Evolutionary conservation across 73 alveolate genomes (phyloP), one percentile per base, ranked within the genome.

Genomic region (Symbiodinium natans): DNA sequence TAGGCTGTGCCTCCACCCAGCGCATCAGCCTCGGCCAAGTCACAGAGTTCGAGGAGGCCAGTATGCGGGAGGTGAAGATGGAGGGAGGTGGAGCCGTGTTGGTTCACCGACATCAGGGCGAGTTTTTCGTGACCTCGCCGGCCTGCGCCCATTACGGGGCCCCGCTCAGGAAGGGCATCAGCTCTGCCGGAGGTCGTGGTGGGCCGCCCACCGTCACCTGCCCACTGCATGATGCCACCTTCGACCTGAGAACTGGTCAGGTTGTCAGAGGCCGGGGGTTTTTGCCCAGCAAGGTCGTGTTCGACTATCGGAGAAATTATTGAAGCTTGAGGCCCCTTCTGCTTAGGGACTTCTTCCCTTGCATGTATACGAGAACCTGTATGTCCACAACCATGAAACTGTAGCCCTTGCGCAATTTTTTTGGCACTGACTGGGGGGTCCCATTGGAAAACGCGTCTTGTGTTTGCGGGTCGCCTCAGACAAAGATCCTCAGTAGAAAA

Each of bases 121-220:
- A 90, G 54, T 92, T 92, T 83, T 92, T n/a, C 39, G 98, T 77
- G 82, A 92, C 98, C 15, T 92, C 98, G 11, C 98, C 98, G 31
- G 82, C 98, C 41, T 92, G 98, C 36, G 52, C 77, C 56, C 98
- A 92, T 42, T 92, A 92, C 38, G 98, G 98, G 33, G 98, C 98
- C 21, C 98, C 98, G 23, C 92, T 92, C 31, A 54, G 92, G 63
- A 92, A 92, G 83, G 98, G 98, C 82, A 82, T 92, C 59, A 42
- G 92, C 98, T 34, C 83, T 11, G 90, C 98, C 4, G 92, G 89
- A 2, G 98, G 98, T 36, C 98, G 92, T 1, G 92, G 92, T 2
- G 92, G 59, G 19, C 92, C 71, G 21, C 98, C 98, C 59, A 92
- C 98, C 33, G 92, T 92, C 63, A 92, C 98, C 10, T 92, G 98